Base-by-base conservation (phyloP, 371 early-diverging fungal species). In the Mortierella sp. region DNA sequence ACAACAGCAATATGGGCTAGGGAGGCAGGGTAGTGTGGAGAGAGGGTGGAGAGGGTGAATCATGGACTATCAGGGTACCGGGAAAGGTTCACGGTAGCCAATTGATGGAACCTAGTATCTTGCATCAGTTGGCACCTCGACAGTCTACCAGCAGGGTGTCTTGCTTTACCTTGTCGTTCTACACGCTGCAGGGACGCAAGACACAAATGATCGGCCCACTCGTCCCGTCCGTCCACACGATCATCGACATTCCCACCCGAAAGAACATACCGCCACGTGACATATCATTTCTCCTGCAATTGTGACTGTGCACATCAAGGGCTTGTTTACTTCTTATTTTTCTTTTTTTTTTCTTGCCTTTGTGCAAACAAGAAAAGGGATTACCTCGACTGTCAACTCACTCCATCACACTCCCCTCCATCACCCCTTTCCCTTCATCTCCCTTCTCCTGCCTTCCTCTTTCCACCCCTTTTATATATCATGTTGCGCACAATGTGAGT, bases 401-500 rank as follows among this genome's bases (percentile, higher is more conserved):
- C n/a, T 65, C 41, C 65, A 38, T 76, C 75, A 41, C 74, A 70
- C 48, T 56, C 44, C 38, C 60, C 70, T 76, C 72, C 43, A 46
- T 27, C 76, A 63, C 63, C 7, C 68, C 24, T 21, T 35, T 24
- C 16, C 21, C 27, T n/a, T 24, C 54, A 27, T 56, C 56, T 10
- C 68, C 24, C 68, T 35, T 24, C 10, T 10, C 21, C 14, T 35
- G 16, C 32, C n/a, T 21, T 14, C 44, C 21, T 24, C 43, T 10
- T n/a, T 27, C 71, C 46, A 14, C 8, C 48, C 48, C 49, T 38
- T 58, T 51, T 71, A 58, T 54, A 75, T 75, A 54, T 29, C 75
- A 84, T 84, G 84, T 71, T 84, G 65, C 78, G 84, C 55, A 84
- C 81, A 75, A 84, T 84, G 84, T 84, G 76, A 81, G 84, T 75